Percentiles rank a stretch among this genome's conserved stretches.
phyloP scores from a whole-genome alignment of 2,329 filamentous ascomycete genomes.

The Ploettnerulaceae sp. region DNA sequence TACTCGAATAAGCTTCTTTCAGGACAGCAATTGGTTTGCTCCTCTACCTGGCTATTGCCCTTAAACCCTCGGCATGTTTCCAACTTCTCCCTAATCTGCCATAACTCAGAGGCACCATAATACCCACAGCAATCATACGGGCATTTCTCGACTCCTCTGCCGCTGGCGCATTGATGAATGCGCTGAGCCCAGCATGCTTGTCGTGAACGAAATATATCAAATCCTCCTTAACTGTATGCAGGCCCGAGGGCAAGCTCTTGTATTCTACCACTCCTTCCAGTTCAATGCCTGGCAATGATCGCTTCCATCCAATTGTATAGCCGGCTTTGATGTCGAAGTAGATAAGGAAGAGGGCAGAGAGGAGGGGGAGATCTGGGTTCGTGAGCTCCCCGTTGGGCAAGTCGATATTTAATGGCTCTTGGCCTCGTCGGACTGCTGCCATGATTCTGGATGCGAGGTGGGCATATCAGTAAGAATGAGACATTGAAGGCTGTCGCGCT shows the following conservation, averaged over 20 bases:
- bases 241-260: slow-evolving; percentile 88
- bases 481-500: slow-evolving; percentile 1
- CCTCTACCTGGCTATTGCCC: slow-evolving; percentile 64
- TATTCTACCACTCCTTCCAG: slow-evolving; percentile 90
- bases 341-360: slow-evolving; percentile 82
- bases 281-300: slow-evolving; percentile 60
- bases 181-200: slow-evolving; percentile 79
- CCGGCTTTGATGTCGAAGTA: slow-evolving; percentile 90
- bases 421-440: slow-evolving; percentile 32
- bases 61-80: slow-evolving; percentile 75
- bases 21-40: not conserved
- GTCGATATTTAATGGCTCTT: slow-evolving; percentile 32
- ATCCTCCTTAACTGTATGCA: slow-evolving; percentile 85
- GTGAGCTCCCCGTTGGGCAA: slow-evolving; percentile 20
- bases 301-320: slow-evolving; percentile 88
- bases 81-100: slow-evolving; percentile 83
- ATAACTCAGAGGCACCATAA: slow-evolving; percentile 79
- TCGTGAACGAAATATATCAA: slow-evolving; percentile 91
- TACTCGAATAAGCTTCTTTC: slow-evolving; percentile 3
- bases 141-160: slow-evolving; percentile 79
- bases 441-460: slow-evolving; percentile 20
- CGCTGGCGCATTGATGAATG: slow-evolving; percentile 80
- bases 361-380: slow-evolving; percentile 49
- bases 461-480: slow-evolving; percentile 14
- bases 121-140: slow-evolving; percentile 86